Evolutionary conservation across 78 protist species (phyloP), one percentile per base, ranked within the genome.

Genomic region (Guillardia theta): DNA sequence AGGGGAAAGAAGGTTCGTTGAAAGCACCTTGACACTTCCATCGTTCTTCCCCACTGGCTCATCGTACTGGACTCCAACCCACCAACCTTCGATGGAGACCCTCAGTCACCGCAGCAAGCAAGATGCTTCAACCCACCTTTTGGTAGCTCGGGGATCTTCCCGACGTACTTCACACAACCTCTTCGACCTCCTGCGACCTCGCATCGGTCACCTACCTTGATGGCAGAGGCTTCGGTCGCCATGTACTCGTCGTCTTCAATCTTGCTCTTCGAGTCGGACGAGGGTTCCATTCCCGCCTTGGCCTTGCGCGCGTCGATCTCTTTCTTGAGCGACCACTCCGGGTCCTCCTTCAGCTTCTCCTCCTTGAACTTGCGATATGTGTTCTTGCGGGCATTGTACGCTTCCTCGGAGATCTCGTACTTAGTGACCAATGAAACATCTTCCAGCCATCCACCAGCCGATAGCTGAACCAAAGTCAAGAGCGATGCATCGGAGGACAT

Each of bases 391-490:
- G 90, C 45, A 30, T 78, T 78, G 48, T 78, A 78, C 15, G 90
- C 90, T n/a, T 78, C 90, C 90, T 78, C 90, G 0, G 90, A 78
- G 18, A 78, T 78, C 33, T 78, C 50, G 33, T 78, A 78, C 24
- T 78, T 78, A 22, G 0, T 78, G 15, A 78, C 90, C 43, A 78
- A 19, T 1, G 90, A 78, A 15, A n/a, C 33, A 50, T 78, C 90
- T 19, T 78, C 90, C 45, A 78, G 39, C 90, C 90, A 78, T 15
- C 90, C 90, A 24, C 90, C 90, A 21, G 90, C 90, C 10, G 90
- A 78, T 12, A 36, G 30, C 87, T 70, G 87, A 1, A 24, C 70
- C 10, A n/a, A n/a, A n/a, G n/a, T n/a, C 58, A 15, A 50, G 27
- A 58, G 70, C 70, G 27, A 58, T 30, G 70, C 70, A 58, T 58